Percentiles rank a stretch among this genome's conserved stretches.
phyloP scores from a whole-genome alignment of 208 protist species.

The Angomonas ambiguus region DNA sequence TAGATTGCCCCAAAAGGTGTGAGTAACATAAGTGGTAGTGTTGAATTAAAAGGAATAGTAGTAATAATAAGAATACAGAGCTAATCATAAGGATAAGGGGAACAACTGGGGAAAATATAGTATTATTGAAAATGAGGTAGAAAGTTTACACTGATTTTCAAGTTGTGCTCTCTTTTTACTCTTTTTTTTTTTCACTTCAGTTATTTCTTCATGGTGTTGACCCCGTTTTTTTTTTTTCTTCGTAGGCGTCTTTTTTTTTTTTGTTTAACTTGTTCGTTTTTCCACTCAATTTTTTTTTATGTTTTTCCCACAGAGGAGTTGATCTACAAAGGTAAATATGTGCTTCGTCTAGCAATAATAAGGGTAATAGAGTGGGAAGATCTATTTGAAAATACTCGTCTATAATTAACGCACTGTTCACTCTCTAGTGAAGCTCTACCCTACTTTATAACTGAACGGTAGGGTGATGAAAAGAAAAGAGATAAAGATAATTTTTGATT shows the following conservation, averaged over 20 bases:
- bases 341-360: too few relatives aligned
- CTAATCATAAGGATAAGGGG: too few relatives aligned
- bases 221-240: conserved; percentile 5
- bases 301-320: background rate
- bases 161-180: background rate
- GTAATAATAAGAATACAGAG: background rate
- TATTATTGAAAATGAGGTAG: background rate
- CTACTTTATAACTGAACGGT: background rate
- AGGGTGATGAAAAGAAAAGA: background rate
- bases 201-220: background rate
- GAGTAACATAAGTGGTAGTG: too few relatives aligned
- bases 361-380: too few relatives aligned
- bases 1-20: background rate
- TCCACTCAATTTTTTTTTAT: conserved; percentile 12
- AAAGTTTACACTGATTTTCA: background rate
- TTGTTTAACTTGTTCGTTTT: conserved; percentile 11
- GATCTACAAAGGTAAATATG: too few relatives aligned
- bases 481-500: background rate
- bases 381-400: background rate
- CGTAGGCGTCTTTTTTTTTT: conserved; percentile 2
- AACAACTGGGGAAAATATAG: too few relatives aligned
- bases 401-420: background rate
- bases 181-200: conserved; percentile 9
- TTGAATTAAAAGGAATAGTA: background rate
- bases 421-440: conserved; percentile 10